Evolutionary conservation across 805 yeast genomes (phyloP), one percentile per base, ranked within the genome.

Genomic region (Candida verbasci): DNA sequence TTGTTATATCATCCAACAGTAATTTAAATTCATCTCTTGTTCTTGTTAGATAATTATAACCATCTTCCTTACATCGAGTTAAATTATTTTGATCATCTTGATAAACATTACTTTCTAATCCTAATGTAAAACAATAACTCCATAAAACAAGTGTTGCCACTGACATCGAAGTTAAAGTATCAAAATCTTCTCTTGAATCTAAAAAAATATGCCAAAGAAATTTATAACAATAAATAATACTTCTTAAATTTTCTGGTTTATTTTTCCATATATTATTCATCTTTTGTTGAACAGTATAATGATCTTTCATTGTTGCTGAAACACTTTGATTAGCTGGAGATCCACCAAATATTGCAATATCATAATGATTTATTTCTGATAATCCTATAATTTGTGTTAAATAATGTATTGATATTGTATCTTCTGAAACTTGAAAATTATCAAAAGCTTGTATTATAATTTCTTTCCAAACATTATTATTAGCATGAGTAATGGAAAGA

Each of bases 341-440:
- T 1, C 96, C 96, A 2, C 89, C 81, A 55, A 68, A 81, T 4
- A 84, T 80, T 37, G 83, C 83, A 39, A 84, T 76, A 55, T 86
- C 95, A 55, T 83, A 80, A 44, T 84, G 86, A 38, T 84, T 80
- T 20, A 82, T 72, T 35, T 85, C 76, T 52, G 86, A 44, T 43
- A 65, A 51, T 1, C 69, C 72, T 30, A 79, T 74, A 11, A 84
- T 76, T 50, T 83, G 89, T 1, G 86, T 78, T 62, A 83, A 67
- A 51, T 86, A 89, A 16, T 29, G 32, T 20, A 30, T 30, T 9
- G 29, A 24, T 2, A 34, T 18, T 11, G 21, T 29, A 12, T 27
- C 37, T 12, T 29, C 33, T 4, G 25, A 18, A 5, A 33, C 31
- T 23, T 39, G 36, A 29, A 39, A 35, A 40, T 74, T 74, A 46